Percentiles rank a stretch among this genome's conserved stretches.
Conservation (phyloP, 345 rosid species). For the Populus tremula region DNA sequence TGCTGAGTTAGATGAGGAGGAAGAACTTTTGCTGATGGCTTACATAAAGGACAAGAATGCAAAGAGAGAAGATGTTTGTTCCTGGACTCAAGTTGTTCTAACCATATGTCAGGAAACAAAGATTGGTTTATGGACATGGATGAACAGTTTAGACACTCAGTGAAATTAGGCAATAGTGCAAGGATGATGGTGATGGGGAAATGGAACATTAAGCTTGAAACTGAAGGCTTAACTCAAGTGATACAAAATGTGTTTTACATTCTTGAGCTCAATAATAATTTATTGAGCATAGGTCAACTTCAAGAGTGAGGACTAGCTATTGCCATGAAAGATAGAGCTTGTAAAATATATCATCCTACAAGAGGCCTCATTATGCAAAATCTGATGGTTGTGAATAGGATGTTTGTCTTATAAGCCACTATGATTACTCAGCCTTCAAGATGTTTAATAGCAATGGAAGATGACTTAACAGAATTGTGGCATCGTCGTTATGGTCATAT, state of each 20-base stretch:
- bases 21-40: not conserved
- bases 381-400: not conserved
- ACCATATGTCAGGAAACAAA: not conserved
- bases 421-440: not conserved
- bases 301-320: not conserved
- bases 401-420: not conserved
- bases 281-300: not conserved
- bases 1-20: not conserved
- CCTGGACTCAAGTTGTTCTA: not conserved
- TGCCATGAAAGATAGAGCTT: not conserved
- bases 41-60: not conserved
- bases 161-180: not conserved
- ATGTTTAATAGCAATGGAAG: not conserved
- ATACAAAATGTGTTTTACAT: not conserved
- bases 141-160: not conserved
- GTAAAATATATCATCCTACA: not conserved
- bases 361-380: not conserved
- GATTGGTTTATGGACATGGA: not conserved
- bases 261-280: not conserved
- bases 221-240: not conserved
- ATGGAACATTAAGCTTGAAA: fast-evolving
- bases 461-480: not conserved
- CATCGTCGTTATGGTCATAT: not conserved
- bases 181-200: not conserved
- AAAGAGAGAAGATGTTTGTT: not conserved